Evolutionary conservation across 108 stramenopile species (phyloP).

Genomic region (Aurantiochytrium sp.): DNA sequence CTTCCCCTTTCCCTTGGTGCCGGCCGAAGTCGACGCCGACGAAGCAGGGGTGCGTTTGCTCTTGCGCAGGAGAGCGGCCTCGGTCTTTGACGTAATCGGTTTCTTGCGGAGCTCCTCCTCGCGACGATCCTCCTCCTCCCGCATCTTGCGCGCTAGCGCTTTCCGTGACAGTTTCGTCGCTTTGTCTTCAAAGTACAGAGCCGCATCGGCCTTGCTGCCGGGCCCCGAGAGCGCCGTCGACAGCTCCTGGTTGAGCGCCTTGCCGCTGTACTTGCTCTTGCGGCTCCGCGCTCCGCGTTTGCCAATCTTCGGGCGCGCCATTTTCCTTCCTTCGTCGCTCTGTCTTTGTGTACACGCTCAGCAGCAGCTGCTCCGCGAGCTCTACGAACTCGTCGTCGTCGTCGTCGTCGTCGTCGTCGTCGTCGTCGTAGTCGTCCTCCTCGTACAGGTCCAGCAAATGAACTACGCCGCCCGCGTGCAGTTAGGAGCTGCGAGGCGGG

Average conservation of each 20-base stretch:
- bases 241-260: background rate
- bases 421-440: no score
- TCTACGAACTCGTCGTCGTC: no score
- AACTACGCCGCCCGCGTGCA: no score
- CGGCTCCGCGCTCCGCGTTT: background rate
- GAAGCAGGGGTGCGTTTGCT: no score
- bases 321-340: background rate
- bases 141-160: background rate
- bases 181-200: background rate
- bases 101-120: background rate
- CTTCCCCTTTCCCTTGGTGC: background rate
- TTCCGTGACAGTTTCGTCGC: background rate
- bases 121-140: background rate
- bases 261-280: conserved; percentile 27
- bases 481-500: no score
- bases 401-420: no score
- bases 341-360: no score
- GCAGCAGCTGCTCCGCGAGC: no score
- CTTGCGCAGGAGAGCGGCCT: background rate
- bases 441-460: no score
- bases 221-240: background rate
- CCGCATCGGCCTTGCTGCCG: background rate
- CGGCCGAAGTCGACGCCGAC: no score
- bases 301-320: background rate
- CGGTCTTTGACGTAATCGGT: background rate